These are phyloP conservation scores for Talaromyces sp. DNA, from an alignment of 2,329 filamentous ascomycete species.

Conservation along the genomic window DNA sequence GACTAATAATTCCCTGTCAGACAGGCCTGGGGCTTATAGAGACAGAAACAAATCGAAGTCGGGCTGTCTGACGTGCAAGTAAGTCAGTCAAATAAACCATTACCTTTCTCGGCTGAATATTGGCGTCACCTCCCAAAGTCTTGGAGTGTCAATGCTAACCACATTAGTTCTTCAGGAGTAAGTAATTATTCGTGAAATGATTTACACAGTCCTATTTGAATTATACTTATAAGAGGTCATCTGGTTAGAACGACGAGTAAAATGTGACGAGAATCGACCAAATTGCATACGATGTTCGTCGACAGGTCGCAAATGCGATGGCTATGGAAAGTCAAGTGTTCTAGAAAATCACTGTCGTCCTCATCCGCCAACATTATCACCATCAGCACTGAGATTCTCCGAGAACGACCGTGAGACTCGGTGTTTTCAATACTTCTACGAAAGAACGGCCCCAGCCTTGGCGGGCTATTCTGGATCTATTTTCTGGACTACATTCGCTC, in stretches of 20 bases:
- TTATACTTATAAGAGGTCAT: too few species aligned
- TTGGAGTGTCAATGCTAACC: not conserved
- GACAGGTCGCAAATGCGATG: conserved; percentile 7
- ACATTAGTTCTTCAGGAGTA: not conserved
- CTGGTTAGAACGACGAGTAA: not conserved
- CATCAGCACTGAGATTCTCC: not conserved
- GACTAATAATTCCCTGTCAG: too few species aligned
- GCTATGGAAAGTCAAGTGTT: not conserved
- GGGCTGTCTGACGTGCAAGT: conserved; percentile 8
- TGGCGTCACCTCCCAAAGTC: not conserved
- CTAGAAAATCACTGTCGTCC: not conserved
- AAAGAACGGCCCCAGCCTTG: not conserved
- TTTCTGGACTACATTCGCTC: not conserved
- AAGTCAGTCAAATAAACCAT: not conserved
- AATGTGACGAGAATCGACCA: conserved; percentile 8
- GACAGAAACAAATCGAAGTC: not conserved
- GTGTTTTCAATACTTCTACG: not conserved
- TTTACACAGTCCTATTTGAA: too few species aligned
- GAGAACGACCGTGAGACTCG: not conserved
- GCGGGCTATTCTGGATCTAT: conserved; percentile 1
- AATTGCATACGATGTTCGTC: conserved; percentile 3
- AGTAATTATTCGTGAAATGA: too few species aligned
- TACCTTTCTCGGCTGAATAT: too few species aligned
- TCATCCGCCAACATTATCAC: not conserved
- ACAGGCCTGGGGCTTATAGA: too few species aligned